phyloP scores from a whole-genome alignment of 805 yeast genomes.

The Zygosaccharomyces siamensis region DNA sequence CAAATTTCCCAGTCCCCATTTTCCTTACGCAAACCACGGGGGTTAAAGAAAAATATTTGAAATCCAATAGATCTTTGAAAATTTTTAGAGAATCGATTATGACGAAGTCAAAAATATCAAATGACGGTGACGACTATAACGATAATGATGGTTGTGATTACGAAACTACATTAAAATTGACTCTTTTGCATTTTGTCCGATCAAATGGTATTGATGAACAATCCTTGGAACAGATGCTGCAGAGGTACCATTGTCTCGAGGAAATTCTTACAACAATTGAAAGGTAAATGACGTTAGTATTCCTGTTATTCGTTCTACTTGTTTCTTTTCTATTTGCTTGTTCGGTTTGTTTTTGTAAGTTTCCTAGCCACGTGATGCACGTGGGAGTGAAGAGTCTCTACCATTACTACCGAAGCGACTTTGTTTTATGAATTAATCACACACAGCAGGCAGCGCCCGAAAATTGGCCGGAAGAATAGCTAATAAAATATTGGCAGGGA shows the following conservation, averaged over 20 bases:
- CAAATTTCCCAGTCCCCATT: constrained; percentile 4
- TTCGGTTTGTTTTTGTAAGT: too few species aligned
- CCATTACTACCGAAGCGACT: too few species aligned
- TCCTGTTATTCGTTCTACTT: too few species aligned
- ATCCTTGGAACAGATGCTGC: constrained; percentile 1
- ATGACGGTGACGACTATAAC: neutral
- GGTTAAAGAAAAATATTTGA: constrained; percentile 3
- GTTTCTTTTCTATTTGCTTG: too few species aligned
- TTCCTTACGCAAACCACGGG: constrained; percentile 7
- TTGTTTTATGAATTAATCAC: too few species aligned
- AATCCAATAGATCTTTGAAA: constrained; percentile 3
- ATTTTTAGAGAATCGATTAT: neutral
- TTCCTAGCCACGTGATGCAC: constrained; percentile 5
- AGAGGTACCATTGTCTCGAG: constrained; percentile 6
- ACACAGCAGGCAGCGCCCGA: too few species aligned
- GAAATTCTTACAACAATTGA: neutral
- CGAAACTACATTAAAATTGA: constrained; percentile 6
- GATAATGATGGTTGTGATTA: neutral
- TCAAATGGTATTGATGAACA: constrained; percentile 4
- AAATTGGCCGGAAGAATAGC: neutral
- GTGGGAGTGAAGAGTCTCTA: neutral
- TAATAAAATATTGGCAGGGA: neutral
- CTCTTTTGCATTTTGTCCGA: neutral
- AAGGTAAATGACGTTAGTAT: too few species aligned
- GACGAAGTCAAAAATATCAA: neutral